Evolutionary conservation across 202 grass and related monocot species (phyloP), one percentile per base, ranked within the genome.

Genomic region (Carex arenaria): DNA sequence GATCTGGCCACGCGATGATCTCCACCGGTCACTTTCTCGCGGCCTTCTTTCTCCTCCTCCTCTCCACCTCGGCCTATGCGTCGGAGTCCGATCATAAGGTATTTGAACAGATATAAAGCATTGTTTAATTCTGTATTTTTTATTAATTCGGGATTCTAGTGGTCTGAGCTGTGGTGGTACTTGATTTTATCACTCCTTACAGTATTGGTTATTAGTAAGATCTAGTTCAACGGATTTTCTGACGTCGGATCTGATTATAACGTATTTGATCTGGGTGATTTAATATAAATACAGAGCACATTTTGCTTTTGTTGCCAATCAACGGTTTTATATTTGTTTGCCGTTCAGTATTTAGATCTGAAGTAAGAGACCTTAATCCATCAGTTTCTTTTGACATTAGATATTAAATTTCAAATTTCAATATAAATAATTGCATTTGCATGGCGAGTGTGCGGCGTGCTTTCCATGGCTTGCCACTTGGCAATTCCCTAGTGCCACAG

Each of bases 21-120:
- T 57, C 83, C 66, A 57, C 81, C 61, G 76, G 43, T 49, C 22
- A 47, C 3, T 31, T 86, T 28, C 40, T 65, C 62, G 3, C 78
- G 12, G 9, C 82, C 52, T 22, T 94, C 68, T 31, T 81, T 8
- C 59, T 80, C 88, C 78, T 86, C 30, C 85, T 86, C 30, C 85
- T 92, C 72, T 31, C 85, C 31, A 47, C 89, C 51, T 51, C 80
- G 40, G 76, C 87, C 70, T 49, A 62, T 83, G 92, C 95, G 30
- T 94, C 90, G 20, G 90, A 98, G 82, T 94, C 90, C 78, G 89
- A 94, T 85, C 92, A 98, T 87, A 98, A 94, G 92, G 95, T 94
- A 87, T 82, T 17, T 34, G 13, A 14, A 40, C 31, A 18, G n/a
- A 19, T 55, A 34, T 4, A 45, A 5, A 80, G 6, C 57, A 43